Evolutionary conservation across 2,329 filamentous ascomycete species (phyloP).

Genomic region (Pseudopyricularia javanii): DNA sequence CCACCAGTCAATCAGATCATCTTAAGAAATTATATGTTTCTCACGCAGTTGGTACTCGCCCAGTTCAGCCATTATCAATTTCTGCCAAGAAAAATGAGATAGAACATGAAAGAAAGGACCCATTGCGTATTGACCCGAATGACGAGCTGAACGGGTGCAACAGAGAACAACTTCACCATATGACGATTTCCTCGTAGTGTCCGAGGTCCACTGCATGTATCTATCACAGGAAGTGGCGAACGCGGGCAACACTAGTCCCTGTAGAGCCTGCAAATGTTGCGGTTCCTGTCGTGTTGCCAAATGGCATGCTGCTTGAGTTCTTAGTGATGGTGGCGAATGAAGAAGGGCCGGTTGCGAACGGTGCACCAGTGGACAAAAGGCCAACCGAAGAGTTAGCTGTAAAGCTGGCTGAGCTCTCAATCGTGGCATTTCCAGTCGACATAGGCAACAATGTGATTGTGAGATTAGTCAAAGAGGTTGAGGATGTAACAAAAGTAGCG

Average conservation of each 20-base stretch:
- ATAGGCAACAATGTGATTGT: neutral
- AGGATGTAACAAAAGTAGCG: neutral
- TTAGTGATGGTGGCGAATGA: neutral
- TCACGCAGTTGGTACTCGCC: too few species aligned
- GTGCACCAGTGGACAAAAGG: neutral
- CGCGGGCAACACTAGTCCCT: neutral
- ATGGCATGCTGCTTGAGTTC: neutral
- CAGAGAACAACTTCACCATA: neutral
- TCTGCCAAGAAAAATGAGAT: too few species aligned
- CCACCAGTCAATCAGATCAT: neutral
- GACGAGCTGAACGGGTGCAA: neutral
- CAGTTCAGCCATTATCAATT: too few species aligned
- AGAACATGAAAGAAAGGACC: too few species aligned
- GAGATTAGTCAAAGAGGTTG: neutral
- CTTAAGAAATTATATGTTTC: neutral
- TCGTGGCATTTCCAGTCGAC: neutral
- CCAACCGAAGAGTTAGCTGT: neutral
- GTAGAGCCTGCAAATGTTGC: neutral
- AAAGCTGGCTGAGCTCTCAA: neutral
- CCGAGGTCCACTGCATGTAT: neutral
- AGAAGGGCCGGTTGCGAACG: neutral
- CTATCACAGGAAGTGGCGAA: neutral
- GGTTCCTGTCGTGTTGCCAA: slow-evolving; percentile 1
- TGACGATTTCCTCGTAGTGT: neutral
- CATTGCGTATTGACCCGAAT: neutral